Percentiles rank a stretch among this genome's conserved stretches.
phyloP scores from a whole-genome alignment of 108 stramenopile genomes.

The Licmophora abbreviata region DNA sequence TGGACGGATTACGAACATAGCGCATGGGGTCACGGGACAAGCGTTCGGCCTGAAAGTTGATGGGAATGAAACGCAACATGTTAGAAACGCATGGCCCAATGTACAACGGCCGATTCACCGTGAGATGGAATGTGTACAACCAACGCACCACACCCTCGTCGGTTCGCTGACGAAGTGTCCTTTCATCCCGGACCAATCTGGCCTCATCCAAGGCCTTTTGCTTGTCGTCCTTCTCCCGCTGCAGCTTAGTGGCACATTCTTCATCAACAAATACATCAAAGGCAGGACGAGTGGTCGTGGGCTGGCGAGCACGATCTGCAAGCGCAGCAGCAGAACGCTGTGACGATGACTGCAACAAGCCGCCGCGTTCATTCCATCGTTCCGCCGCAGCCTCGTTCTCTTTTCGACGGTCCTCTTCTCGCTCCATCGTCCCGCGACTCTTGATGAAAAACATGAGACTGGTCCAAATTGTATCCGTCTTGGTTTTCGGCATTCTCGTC shows the following conservation, averaged over 20 bases:
- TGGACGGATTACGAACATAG: constrained; percentile 57
- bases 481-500: constrained; percentile 30
- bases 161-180: constrained; percentile 57
- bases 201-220: constrained; percentile 13
- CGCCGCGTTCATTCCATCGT: constrained; percentile 77
- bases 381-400: constrained; percentile 63
- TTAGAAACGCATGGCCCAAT: no score
- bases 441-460: constrained; percentile 1
- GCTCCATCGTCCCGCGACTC: constrained; percentile 23
- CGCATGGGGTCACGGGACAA: constrained; percentile 63
- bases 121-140: no score
- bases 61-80: not conserved
- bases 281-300: constrained; percentile 16
- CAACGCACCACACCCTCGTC: constrained; percentile 68
- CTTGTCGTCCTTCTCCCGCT: constrained; percentile 8
- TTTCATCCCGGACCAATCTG: constrained; percentile 41
- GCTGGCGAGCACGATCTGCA: constrained; percentile 12
- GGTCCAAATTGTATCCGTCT: constrained; percentile 25
- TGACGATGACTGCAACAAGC: constrained; percentile 19
- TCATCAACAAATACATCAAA: constrained; percentile 83
- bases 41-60: no score
- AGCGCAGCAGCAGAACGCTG: constrained; percentile 2
- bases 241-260: constrained; percentile 38
- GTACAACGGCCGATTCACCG: no score
- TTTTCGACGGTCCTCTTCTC: constrained; percentile 53